Evolutionary conservation across 106 monocot genomes (phyloP).

Genomic region (Dioscorea alata): DNA sequence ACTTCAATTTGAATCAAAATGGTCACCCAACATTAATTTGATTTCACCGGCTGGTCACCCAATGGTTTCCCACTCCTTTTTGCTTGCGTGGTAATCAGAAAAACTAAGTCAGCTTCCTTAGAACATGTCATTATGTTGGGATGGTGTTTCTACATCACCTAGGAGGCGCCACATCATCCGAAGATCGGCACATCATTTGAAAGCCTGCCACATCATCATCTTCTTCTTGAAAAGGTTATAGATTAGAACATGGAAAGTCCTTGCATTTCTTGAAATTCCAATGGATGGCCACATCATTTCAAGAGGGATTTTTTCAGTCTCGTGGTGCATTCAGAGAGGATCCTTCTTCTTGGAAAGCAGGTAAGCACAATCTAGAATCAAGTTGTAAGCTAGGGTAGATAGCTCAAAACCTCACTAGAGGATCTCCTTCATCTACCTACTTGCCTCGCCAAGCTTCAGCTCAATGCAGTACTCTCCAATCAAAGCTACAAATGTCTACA

Average conservation of each 20-base stretch:
- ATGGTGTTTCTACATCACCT: too few relatives aligned
- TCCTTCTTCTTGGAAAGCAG: constrained; percentile 68
- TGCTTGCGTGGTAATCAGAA: too few relatives aligned
- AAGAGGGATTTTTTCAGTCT: constrained; percentile 54
- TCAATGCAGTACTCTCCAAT: constrained; percentile 55
- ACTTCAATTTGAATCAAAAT: too few relatives aligned
- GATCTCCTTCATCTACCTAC: constrained; percentile 57
- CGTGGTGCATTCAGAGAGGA: constrained; percentile 45
- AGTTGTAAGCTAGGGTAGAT: constrained; percentile 56
- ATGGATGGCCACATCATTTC: constrained; percentile 71
- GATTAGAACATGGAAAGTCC: constrained; percentile 64
- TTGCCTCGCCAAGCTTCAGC: constrained; percentile 70
- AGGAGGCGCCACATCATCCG: too few relatives aligned
- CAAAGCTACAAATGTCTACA: constrained; percentile 58
- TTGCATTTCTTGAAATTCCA: constrained; percentile 45
- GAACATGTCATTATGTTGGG: too few relatives aligned
- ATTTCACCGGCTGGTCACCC: too few relatives aligned
- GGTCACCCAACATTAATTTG: too few relatives aligned
- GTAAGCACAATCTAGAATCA: constrained; percentile 68
- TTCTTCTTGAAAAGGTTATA: constrained; percentile 78
- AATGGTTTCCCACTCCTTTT: too few relatives aligned
- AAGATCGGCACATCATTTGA: too few relatives aligned
- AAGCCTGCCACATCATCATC: too few relatives aligned
- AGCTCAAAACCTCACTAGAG: constrained; percentile 64
- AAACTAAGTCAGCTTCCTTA: too few relatives aligned